Percentiles rank a stretch among this genome's conserved stretches.
Conservation (phyloP, 768 basidiomycete genomes). For the Pisolithus microcarpus region DNA sequence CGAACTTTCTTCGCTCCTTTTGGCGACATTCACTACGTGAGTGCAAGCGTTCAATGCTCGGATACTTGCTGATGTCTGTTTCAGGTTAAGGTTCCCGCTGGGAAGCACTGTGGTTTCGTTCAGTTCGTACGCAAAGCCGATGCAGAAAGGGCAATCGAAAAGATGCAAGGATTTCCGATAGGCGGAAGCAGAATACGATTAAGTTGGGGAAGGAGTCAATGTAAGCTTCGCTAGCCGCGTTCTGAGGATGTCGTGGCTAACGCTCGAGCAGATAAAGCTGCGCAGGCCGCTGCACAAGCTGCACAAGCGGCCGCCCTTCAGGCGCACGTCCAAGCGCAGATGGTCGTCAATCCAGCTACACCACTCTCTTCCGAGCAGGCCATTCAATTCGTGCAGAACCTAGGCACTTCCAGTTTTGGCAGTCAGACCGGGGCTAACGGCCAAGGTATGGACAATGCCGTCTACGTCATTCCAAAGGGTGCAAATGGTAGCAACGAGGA, state of each 20-base stretch:
- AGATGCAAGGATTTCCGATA: conserved; percentile 95
- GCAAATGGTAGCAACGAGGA: conserved; percentile 18
- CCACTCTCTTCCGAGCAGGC: conserved; percentile 58
- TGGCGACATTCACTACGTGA: conserved; percentile 86
- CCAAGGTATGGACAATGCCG: conserved; percentile 6
- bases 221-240: conserved; percentile 29
- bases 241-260: conserved; percentile 1
- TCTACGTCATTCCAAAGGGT: conserved; percentile 8
- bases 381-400: conserved; percentile 51
- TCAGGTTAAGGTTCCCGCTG: conserved; percentile 93
- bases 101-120: conserved; percentile 93
- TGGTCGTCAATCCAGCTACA: conserved; percentile 16
- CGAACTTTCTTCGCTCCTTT: conserved; percentile 90
- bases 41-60: conserved; percentile 20
- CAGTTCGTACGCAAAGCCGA: conserved; percentile 90
- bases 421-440: conserved; percentile 10
- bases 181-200: conserved; percentile 86
- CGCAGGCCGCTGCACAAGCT: conserved; percentile 81
- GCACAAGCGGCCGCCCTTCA: conserved; percentile 71
- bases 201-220: conserved; percentile 93
- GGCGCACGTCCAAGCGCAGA: conserved; percentile 31
- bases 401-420: conserved; percentile 37
- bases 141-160: conserved; percentile 88
- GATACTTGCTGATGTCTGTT: conserved; percentile 5
- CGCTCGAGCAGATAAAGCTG: conserved; percentile 65